Evolutionary conservation across 2,329 filamentous ascomycete species (phyloP), one percentile per base, ranked within the genome.

Genomic region (Penicillium paneum): DNA sequence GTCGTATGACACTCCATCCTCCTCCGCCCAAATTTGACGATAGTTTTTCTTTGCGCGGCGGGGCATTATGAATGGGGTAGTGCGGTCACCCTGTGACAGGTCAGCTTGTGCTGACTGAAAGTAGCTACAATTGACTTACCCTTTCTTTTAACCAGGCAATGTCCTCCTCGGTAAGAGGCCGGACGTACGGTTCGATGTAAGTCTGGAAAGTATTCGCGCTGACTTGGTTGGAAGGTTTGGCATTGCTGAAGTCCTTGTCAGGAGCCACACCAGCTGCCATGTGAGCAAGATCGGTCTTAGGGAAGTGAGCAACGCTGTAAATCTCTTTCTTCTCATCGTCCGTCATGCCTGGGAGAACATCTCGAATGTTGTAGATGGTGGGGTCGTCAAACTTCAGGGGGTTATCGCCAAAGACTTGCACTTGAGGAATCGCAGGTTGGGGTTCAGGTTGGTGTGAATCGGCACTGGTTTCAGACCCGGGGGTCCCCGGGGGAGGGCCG

Each of bases 161-260:
- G 68, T 99, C 94, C 70, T 99, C 94, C 69, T 99, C 94, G 0
- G 88, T 90, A 64, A 96, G 88, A 0, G 89, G 86, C 6, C 93
- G 85, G 61, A 97, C 94, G 75, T 90, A 97, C 0, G 92, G 90
- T 60, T 99, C 94, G 51, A 95, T 83, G 69, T 94, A 96, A 6
- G 89, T 86, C n/a, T 89, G 87, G 73, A 99, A 99, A 1, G 93
- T 96, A 53, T 85, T 88, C 61, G 94, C 94, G 70, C 89, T 92
- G 71, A 97, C 94, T 77, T 99, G 94, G 66, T 93, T 96, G 19
- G 87, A 87, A 5, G 93, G 91, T 71, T 97, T 99, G 32, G 91
- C 88, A 69, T 85, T 96, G 70, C 90, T 97, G 67, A 97, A 97
- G 76, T 99, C 94, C 71, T 90, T 91, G 72, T 97, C 92, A 1